Evolutionary conservation across 805 yeast species (phyloP).

Genomic region (Barnettozyma vustinii): DNA sequence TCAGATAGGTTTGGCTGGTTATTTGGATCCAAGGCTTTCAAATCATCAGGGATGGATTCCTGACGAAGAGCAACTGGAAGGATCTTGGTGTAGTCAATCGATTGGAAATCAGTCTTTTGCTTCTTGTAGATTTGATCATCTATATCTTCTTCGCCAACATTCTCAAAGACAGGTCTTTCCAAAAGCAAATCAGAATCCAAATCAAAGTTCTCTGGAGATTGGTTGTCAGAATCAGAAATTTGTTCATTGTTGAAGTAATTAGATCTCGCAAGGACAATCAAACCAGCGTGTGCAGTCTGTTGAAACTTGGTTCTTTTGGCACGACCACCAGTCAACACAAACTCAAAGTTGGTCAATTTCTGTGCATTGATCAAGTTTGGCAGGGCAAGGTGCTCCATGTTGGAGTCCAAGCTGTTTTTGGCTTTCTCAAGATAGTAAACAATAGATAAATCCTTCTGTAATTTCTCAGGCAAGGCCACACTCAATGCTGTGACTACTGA

Average conservation of each 20-base stretch:
- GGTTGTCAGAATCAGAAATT: conserved; percentile 32
- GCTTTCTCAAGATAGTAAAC: conserved; percentile 63
- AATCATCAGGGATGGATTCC: conserved; percentile 54
- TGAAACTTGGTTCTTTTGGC: conserved; percentile 88
- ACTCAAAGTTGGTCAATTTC: conserved; percentile 51
- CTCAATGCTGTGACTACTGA: conserved; percentile 16
- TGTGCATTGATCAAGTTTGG: conserved; percentile 53
- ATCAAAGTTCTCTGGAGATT: conserved; percentile 49
- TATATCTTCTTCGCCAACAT: conserved; percentile 44
- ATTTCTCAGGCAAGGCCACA: conserved; percentile 25
- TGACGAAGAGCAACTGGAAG: conserved; percentile 60
- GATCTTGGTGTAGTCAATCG: conserved; percentile 36
- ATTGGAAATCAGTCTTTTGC: conserved; percentile 34
- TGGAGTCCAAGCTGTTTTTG: conserved; percentile 54
- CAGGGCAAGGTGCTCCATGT: conserved; percentile 55
- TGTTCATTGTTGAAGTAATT: conserved; percentile 16
- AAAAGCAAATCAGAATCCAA: conserved; percentile 73
- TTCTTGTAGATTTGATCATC: conserved; percentile 35
- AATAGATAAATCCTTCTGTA: conserved; percentile 36
- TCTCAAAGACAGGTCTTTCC: conserved; percentile 69
- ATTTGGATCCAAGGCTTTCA: conserved; percentile 67
- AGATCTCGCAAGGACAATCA: conserved; percentile 69
- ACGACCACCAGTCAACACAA: conserved; percentile 78
- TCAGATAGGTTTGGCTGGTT: conserved; percentile 68
- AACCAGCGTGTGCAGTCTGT: conserved; percentile 59